A percentile compares a stretch with the other conserved stretches of the same genome.
phyloP scores from a whole-genome alignment of 2,329 filamentous ascomycete species.

The Cladorrhinum sp. region DNA sequence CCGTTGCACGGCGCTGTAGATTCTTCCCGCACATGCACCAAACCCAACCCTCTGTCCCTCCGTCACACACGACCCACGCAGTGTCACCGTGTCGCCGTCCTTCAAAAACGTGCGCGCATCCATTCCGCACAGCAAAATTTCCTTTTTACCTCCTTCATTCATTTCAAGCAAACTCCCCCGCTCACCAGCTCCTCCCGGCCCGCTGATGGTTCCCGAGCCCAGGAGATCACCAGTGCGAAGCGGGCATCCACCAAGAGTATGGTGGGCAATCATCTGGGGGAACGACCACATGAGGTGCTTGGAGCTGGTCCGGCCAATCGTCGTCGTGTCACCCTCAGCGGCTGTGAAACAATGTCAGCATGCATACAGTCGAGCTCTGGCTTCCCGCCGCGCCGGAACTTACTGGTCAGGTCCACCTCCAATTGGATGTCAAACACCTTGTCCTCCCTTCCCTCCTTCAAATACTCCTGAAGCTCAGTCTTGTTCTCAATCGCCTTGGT shows the following conservation, averaged over 20 bases:
- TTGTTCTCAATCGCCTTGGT: constrained; percentile 33
- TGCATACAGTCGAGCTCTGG: not conserved
- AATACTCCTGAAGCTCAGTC: constrained; percentile 38
- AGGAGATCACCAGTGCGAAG: constrained; percentile 72
- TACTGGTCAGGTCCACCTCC: constrained; percentile 60
- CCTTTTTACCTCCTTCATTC: constrained; percentile 44
- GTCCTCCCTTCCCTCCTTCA: constrained; percentile 58
- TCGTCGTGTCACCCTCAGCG: constrained; percentile 48
- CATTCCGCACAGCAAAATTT: constrained; percentile 40
- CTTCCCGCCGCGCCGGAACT: constrained; percentile 26
- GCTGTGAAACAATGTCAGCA: constrained; percentile 28
- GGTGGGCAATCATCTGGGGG: constrained; percentile 78
- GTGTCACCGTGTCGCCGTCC: constrained; percentile 44
- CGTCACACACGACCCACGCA: constrained; percentile 37
- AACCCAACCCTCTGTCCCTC: constrained; percentile 41
- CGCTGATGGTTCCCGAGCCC: constrained; percentile 72
- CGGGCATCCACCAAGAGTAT: constrained; percentile 72
- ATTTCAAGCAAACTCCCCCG: constrained; percentile 46
- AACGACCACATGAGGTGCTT: constrained; percentile 77
- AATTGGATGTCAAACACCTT: constrained; percentile 68
- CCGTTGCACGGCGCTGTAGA: constrained; percentile 16
- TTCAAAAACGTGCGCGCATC: constrained; percentile 43
- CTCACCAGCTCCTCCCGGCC: constrained; percentile 34
- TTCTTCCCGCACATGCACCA: constrained; percentile 36
- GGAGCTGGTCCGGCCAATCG: constrained; percentile 59